phyloP scores from a whole-genome alignment of 2,329 filamentous ascomycete species.

The Pseudocercospora fijiensis region DNA sequence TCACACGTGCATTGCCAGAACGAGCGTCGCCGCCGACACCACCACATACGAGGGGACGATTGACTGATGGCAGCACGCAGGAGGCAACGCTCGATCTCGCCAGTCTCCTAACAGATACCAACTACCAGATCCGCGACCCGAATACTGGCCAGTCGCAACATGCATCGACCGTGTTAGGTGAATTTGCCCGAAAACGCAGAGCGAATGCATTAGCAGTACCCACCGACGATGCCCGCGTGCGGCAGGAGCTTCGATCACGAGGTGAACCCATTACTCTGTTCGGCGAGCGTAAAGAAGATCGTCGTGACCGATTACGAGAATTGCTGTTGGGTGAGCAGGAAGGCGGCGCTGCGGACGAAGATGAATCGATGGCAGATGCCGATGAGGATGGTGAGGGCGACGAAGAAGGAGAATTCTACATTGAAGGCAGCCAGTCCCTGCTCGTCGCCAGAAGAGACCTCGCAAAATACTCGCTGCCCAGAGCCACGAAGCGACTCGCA shows the following conservation, averaged over 20 bases:
- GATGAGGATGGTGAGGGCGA: slow-evolving; percentile 57
- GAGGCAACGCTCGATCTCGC: slow-evolving; percentile 62
- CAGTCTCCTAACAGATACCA: slow-evolving; percentile 69
- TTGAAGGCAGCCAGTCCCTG: slow-evolving; percentile 71
- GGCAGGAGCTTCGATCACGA: slow-evolving; percentile 74
- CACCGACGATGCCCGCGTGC: slow-evolving; percentile 87
- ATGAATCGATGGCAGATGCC: slow-evolving; percentile 62
- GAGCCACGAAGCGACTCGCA: slow-evolving; percentile 72
- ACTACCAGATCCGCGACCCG: slow-evolving; percentile 75
- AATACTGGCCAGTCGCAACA: slow-evolving; percentile 71
- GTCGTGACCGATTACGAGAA: slow-evolving; percentile 81
- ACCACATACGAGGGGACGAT: slow-evolving; percentile 11
- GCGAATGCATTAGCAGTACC: slow-evolving; percentile 88
- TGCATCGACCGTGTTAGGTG: slow-evolving; percentile 78
- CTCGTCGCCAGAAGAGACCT: slow-evolving; percentile 75
- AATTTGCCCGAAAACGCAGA: slow-evolving; percentile 87
- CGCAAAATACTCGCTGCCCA: slow-evolving; percentile 77
- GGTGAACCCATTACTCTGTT: slow-evolving; percentile 95
- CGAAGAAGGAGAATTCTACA: slow-evolving; percentile 93
- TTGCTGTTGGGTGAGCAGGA: slow-evolving; percentile 68
- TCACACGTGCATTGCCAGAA: slow-evolving; percentile 37
- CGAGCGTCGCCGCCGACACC: slow-evolving; percentile 16
- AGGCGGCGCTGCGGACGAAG: slow-evolving; percentile 51
- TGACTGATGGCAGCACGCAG: slow-evolving; percentile 40
- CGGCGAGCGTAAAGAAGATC: slow-evolving; percentile 80